A percentile compares a stretch with the other conserved stretches of the same genome.
phyloP scores from a whole-genome alignment of 345 rosid genomes.

The Populus simonii region DNA sequence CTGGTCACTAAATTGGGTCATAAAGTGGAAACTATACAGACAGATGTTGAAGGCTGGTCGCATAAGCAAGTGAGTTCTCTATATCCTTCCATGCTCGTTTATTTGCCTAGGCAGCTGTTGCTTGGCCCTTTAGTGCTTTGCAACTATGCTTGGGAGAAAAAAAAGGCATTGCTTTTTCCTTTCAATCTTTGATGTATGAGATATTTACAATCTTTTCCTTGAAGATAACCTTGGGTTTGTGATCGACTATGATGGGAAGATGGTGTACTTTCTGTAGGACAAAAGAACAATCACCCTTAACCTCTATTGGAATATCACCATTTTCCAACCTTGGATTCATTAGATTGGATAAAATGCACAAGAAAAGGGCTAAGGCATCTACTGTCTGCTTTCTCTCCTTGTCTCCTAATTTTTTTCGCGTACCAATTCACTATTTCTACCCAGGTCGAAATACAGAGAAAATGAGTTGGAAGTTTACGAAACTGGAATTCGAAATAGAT shows the following conservation, averaged over 20 bases:
- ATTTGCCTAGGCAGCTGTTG: background rate
- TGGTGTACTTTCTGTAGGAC: background rate
- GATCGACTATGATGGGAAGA: background rate
- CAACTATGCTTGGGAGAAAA: too few species aligned
- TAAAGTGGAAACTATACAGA: background rate
- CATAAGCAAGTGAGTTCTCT: background rate
- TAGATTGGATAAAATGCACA: background rate
- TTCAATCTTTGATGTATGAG: background rate
- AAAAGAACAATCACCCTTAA: background rate
- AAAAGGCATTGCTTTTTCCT: background rate
- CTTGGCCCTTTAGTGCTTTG: too few species aligned
- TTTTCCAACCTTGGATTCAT: background rate
- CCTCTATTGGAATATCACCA: background rate
- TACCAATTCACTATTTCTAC: background rate
- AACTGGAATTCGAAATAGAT: background rate
- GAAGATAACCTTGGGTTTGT: conserved; percentile 8
- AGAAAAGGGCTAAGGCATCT: background rate
- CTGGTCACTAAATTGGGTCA: background rate
- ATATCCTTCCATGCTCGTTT: too few species aligned
- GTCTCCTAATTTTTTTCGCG: background rate
- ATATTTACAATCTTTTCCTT: conserved; percentile 1
- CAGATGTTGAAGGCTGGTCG: background rate
- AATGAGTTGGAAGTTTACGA: background rate
- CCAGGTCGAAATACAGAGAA: background rate
- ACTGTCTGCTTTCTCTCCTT: background rate